Base-by-base conservation (phyloP, 306 rosid species). In the Purshia tridentata region DNA sequence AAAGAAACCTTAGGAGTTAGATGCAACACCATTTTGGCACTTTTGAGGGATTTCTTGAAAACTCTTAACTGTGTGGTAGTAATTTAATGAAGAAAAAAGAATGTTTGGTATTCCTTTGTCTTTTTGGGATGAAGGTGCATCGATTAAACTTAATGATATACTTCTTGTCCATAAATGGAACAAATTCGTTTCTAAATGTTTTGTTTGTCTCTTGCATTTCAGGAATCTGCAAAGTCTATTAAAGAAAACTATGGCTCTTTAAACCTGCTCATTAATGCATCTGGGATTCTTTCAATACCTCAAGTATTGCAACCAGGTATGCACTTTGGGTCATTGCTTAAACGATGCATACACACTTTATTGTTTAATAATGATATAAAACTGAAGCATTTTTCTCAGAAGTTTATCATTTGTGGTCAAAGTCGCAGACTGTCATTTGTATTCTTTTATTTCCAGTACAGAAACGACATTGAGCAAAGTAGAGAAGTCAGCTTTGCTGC, bases 231-330 rank as follows among this genome's bases (percentile, higher is more conserved):
- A 20, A 84, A 76, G 80, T 88, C 90, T 22, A 78, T 94, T 35
- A 79, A 65, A 70, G 89, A 91, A 76, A 86, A 72, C 73, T 89
- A 85, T 72, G 98, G 98, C 45, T 88, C 81, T 58, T 76, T 91
- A 75, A 94, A 94, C 85, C 90, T 94, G 80, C 95, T 94, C 9
- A 82, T 94, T 56, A 94, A 94, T 84, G 92, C 95, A 4, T 85
- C 98, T 76, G 98, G 98, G 20, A 81, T 94, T 89, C 96, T 94
- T 72, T 91, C 96, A 61, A 83, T 94, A 67, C 92, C 96, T 53
- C 75, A 78, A 74, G 84, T 80, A 49, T 66, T 94, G 54, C 95
- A 91, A 72, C 97, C 98, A 81, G 98, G 98, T 93, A 78, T 47
- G 76, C 4, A 42, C 51, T 59, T 72, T 79, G 19, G 69, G 45